These are phyloP conservation scores for Pythium vanterpoolii DNA, from an alignment of 352 stramenopile species.

Conservation along the genomic window DNA sequence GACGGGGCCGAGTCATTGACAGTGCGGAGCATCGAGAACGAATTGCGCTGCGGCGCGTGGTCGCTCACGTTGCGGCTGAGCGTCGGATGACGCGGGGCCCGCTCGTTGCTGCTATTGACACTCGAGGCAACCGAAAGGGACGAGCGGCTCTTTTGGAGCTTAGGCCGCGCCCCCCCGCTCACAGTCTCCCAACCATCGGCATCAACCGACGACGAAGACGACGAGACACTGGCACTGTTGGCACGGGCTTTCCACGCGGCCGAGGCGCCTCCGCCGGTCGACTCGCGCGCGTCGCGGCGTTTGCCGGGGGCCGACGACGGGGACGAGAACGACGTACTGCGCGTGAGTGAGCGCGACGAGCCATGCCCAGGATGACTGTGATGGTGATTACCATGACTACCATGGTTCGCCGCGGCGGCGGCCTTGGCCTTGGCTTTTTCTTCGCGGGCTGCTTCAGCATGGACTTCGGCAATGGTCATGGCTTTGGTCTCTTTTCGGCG, in stretches of 20 bases:
- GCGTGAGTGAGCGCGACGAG: slow-evolving; percentile 38
- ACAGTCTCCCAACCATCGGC: slow-evolving; percentile 78
- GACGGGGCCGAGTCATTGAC: slow-evolving; percentile 2
- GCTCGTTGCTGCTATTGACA: slow-evolving; percentile 24
- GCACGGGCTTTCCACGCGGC: slow-evolving; percentile 63
- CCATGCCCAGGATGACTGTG: no score
- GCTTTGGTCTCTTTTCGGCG: slow-evolving; percentile 80
- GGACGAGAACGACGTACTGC: slow-evolving; percentile 58
- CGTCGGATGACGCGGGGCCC: slow-evolving; percentile 37
- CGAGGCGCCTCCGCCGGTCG: slow-evolving; percentile 44
- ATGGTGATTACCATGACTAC: no score
- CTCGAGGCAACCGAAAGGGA: slow-evolving; percentile 23
- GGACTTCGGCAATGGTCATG: slow-evolving; percentile 81
- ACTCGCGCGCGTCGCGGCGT: slow-evolving; percentile 27
- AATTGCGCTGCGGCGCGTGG: slow-evolving; percentile 26
- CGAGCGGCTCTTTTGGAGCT: slow-evolving; percentile 63
- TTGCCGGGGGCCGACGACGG: slow-evolving; percentile 28
- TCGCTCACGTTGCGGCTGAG: slow-evolving; percentile 20
- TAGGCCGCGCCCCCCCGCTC: slow-evolving; percentile 34
- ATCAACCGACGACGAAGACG: slow-evolving; percentile 23
- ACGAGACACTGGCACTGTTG: slow-evolving; percentile 4
- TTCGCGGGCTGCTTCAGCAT: slow-evolving; percentile 69
- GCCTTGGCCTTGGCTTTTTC: slow-evolving; percentile 65
- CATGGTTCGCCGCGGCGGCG: slow-evolving; percentile 24
- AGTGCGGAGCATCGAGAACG: slow-evolving; percentile 37